Base-by-base conservation (phyloP, 805 yeast genomes). In the Candida krabiensis region DNA sequence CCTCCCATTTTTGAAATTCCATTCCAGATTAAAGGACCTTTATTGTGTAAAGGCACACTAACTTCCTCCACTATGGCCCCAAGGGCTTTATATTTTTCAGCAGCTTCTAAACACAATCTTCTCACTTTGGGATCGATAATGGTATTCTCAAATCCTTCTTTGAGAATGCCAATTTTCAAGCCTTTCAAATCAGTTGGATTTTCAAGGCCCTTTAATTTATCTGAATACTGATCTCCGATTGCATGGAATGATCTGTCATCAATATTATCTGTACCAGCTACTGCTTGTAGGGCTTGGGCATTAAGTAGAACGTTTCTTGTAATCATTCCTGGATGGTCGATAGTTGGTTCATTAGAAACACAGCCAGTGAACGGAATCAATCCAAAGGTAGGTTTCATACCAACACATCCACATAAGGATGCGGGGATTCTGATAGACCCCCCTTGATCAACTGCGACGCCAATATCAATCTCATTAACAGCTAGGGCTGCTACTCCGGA, bases 381-480 rank as follows among this genome's bases (percentile, higher is more conserved):
- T 4, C 79, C 79, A 49, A 70, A 72, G 0, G 75, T 61, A 3
- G 78, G 78, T 46, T 73, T 73, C 49, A 72, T 65, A 28, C 78
- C 78, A 30, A 36, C 43, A 14, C 42, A 22, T 12, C 54, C 54
- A 37, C 30, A 64, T 57, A 40, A 37, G 5, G 53, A 55, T 15
- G 75, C 74, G 1, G 78, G 79, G 30, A 68, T 58, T 30, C 78
- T 56, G 9, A 73, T 69, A 3, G 74, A 67, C 1, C 79, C 78
- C 1, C 78, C 79, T 5, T 76, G 47, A 22, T 48, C 53, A n/a
- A 41, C 50, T 4, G 49, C 53, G 19, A 56, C 49, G 18, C 69
- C 58, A 47, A 73, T 66, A 34, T 66, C 71, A 16, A 69, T 70
- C 30, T 63, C 43, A 1, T 62, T 66, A 0, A 66, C 72, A 12